Evolutionary conservation across 2,329 filamentous ascomycete genomes (phyloP), one percentile per base, ranked within the genome.

Genomic region (Phoma sp.): DNA sequence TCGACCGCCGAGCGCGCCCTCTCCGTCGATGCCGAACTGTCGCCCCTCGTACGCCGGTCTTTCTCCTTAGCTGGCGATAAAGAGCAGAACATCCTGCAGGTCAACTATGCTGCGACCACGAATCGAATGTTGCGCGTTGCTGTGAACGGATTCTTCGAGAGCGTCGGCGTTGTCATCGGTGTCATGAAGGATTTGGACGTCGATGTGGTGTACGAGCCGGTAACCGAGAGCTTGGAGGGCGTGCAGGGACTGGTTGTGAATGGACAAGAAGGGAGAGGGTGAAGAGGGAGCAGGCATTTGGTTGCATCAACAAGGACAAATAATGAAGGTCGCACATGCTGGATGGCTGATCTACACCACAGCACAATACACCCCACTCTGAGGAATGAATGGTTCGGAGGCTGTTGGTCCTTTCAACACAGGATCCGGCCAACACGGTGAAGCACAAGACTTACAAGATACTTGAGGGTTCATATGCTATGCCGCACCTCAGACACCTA

Each of bases 101-200:
- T 91, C 9, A 84, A 89, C 57, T 98, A 98, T 77, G 84, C 83
- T 50, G 95, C 95, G 1, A 92, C 92, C 0, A 98, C 95, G 19
- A 96, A 97, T 73, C 88, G 95, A 64, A 98, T 98, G 94, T 83
- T 99, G 54, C 88, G 95, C 39, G 95, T 99, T 2, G 91, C 94
- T 3, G 93, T 97, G 52, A 98, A 98, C 77, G 92, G 92, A 9
- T 97, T 97, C 76, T 92, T 98, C 82, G 94, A 98, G 69, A 96
- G 89, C 65, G 75, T 97, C 51, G 86, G 87, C 47, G 86, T 97
- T 5, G 88, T 97, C 1, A 75, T 97, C 37, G 90, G 92, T 50
- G 90, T 96, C 15, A 96, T 97, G 90, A 87, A 91, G 75, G 89
- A 96, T 73, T 77, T 98, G 67, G 94, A 98, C 76, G 85, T 88